Evolutionary conservation across 176 grass and related monocot species (phyloP).

Genomic region (Lolium multiflorum): DNA sequence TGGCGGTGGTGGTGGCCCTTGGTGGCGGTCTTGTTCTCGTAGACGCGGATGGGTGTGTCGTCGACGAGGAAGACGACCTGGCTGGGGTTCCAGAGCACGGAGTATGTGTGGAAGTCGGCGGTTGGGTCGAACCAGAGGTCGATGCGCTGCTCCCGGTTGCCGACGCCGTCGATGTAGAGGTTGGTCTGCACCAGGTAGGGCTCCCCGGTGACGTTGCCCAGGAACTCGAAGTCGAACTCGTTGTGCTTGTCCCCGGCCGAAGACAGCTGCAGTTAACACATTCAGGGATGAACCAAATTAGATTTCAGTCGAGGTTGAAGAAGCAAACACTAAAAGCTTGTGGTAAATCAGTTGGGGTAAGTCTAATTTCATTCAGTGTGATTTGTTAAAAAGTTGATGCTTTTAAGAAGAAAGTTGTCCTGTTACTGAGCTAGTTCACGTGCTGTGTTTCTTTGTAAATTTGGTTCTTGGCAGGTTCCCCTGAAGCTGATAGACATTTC

Average conservation of each 20-base stretch:
- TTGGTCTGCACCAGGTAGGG: slow-evolving; percentile 98
- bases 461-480: slow-evolving; percentile 19
- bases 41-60: slow-evolving; percentile 89
- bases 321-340: no score
- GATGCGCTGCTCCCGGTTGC: slow-evolving; percentile 96
- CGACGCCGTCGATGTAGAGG: slow-evolving; percentile 90
- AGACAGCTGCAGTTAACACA: slow-evolving; percentile 53
- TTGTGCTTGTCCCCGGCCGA: slow-evolving; percentile 81
- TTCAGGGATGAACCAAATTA: neutral
- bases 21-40: slow-evolving; percentile 56
- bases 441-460: slow-evolving; percentile 42
- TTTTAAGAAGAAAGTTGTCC: neutral
- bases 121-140: slow-evolving; percentile 97
- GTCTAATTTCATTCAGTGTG: neutral
- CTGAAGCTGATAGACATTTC: no score
- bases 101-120: slow-evolving; percentile 78
- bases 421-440: slow-evolving; percentile 33
- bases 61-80: slow-evolving; percentile 97
- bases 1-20: slow-evolving; percentile 31
- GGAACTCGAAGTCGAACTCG: slow-evolving; percentile 99
- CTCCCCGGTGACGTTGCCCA: slow-evolving; percentile 85
- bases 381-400: neutral
- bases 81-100: slow-evolving; percentile 87
- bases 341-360: neutral
- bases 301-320: neutral